phyloP scores from a whole-genome alignment of 1,284 basidiomycete genomes.

The Ceratobasidium sp. region DNA sequence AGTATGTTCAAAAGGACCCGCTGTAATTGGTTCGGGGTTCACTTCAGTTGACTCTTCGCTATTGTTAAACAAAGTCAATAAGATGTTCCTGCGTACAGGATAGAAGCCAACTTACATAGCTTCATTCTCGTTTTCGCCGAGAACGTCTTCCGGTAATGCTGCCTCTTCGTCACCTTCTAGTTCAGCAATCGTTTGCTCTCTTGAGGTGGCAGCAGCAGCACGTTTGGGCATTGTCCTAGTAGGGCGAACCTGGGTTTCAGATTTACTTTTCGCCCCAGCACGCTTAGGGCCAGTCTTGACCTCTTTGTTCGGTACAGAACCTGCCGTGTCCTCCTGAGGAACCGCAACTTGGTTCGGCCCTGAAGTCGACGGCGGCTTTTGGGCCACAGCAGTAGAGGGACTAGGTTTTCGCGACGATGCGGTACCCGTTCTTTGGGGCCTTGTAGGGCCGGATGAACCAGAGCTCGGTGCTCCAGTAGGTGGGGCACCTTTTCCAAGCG shows the following conservation, averaged over 20 bases:
- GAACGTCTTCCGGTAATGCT: neutral
- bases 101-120: conserved; percentile 1
- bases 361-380: conserved; percentile 24
- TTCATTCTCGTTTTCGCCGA: neutral
- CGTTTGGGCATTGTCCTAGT: conserved; percentile 30
- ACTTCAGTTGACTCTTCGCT: neutral
- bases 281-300: neutral
- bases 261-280: neutral
- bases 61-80: neutral
- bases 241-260: conserved; percentile 14
- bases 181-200: neutral
- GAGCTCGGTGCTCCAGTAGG: neutral
- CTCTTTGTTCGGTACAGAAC: neutral
- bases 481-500: neutral
- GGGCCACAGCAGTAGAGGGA: neutral
- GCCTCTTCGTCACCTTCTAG: neutral
- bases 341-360: neutral
- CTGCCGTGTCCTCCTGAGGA: neutral
- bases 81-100: neutral
- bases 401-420: conserved; percentile 3
- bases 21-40: neutral
- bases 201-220: neutral
- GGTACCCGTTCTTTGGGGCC: neutral
- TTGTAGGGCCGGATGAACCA: neutral
- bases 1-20: conserved; percentile 20